Base-by-base conservation (phyloP, 2,329 filamentous ascomycete species). In the Epichloe gansuensis region DNA sequence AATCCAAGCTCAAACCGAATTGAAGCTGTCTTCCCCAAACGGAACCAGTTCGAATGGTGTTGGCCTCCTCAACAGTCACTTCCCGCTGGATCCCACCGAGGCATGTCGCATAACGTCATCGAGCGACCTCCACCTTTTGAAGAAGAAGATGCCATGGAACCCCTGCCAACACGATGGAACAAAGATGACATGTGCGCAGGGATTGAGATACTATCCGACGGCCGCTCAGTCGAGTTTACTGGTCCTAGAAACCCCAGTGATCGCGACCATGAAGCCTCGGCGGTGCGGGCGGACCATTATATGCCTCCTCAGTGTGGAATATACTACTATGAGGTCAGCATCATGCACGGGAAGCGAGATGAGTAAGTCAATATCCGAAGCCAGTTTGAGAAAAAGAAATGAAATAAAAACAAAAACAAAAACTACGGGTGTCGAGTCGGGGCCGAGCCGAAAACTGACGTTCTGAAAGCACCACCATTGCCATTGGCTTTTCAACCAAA, bases 301-400 rank as follows among this genome's bases (percentile, higher is more conserved):
- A 96, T 97, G 82, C 90, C 93, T 4, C 77, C 82, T 38, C 86
- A 95, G 63, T 93, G 88, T 59, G 93, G 93, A 2, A 85, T 98
- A 55, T 98, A 95, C 68, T 98, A 98, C 67, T 98, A 83, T 63
- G 93, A 98, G 65, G 76, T 85, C 25, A 69, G 69, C 15, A 72
- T 82, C 47, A 54, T 77, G 28, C 69, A 72, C 15, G 73, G 70
- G 50, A 77, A 75, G 61, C 69, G 70, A 57, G 76, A 80, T 44
- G 78, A 81, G 77, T 81, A 70, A 51, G 77, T 75, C 9, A 43
- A 51, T 12, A 8, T n/a, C 15, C 25, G 4, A 25, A 13, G 44
- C 28, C 31, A 17, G 39, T 12, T 1, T 21, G 3, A 9, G n/a
- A 9, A 13, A 21, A 50, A 23, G 15, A 2, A 7, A 9, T n/a